Evolutionary conservation across 768 basidiomycete genomes (phyloP).

Genomic region (Pisolithus sp.): DNA sequence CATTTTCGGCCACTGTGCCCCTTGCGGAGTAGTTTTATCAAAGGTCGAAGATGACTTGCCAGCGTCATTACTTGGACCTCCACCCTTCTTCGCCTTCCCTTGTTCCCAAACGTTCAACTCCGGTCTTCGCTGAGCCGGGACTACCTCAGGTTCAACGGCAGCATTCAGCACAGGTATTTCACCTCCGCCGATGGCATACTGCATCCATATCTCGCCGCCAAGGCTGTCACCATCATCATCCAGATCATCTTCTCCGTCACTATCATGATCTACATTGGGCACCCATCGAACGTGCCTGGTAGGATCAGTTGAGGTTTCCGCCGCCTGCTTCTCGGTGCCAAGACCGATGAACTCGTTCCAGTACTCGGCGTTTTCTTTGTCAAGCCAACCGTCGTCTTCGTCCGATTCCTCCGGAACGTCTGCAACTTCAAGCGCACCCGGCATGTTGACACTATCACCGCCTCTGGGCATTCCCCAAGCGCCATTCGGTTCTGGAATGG

Average conservation of each 20-base stretch:
- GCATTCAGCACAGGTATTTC: constrained; percentile 12
- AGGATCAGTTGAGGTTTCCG: constrained; percentile 3
- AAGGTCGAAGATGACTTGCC: constrained; percentile 19
- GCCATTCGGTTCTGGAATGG: constrained; percentile 12
- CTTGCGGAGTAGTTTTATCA: constrained; percentile 22
- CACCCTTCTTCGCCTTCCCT: constrained; percentile 16
- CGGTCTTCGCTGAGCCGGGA: constrained; percentile 4
- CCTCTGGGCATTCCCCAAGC: background rate
- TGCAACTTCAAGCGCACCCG: constrained; percentile 3
- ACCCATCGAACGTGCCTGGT: constrained; percentile 23
- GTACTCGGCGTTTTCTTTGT: constrained; percentile 19
- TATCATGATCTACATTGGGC: constrained; percentile 12
- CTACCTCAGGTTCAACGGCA: constrained; percentile 1
- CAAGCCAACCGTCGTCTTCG: constrained; percentile 20
- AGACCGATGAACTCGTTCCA: constrained; percentile 25
- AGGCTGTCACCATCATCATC: constrained; percentile 13
- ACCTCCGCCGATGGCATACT: constrained; percentile 23
- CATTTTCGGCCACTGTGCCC: constrained; percentile 29
- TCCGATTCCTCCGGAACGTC: constrained; percentile 5
- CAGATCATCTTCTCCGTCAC: constrained; percentile 18
- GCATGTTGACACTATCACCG: background rate
- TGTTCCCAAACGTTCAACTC: constrained; percentile 17
- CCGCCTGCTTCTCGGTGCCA: constrained; percentile 6
- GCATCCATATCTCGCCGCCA: constrained; percentile 23
- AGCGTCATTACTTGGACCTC: background rate